phyloP scores from a whole-genome alignment of 129 eudicot genomes.

The Flaveria trinervia region DNA sequence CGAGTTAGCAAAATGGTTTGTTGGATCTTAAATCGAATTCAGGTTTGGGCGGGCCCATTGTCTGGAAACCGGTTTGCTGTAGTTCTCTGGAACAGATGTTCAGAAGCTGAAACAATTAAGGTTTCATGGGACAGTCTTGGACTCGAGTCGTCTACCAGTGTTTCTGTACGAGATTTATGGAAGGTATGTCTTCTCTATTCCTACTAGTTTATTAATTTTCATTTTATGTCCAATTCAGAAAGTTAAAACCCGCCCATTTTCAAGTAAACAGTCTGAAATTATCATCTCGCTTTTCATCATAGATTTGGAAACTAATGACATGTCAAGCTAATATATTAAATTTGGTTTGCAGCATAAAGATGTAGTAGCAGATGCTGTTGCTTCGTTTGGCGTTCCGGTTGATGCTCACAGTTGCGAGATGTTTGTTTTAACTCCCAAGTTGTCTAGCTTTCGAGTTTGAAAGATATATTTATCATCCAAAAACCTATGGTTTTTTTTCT shows the following conservation, averaged over 20 bases:
- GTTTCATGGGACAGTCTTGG: conserved; percentile 75
- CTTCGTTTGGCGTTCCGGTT: conserved; percentile 62
- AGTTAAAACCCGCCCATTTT: neutral
- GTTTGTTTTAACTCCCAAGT: conserved; percentile 72
- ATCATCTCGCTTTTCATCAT: neutral
- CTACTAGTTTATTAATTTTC: neutral
- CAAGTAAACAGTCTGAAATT: neutral
- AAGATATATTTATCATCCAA: neutral
- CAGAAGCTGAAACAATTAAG: conserved; percentile 48
- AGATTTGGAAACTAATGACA: conserved; percentile 7
- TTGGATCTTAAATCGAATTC: conserved; percentile 19
- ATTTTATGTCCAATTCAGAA: too few species aligned
- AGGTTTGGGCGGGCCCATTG: conserved; percentile 98
- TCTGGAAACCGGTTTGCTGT: conserved; percentile 62
- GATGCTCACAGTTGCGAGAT: conserved; percentile 76
- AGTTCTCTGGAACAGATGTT: conserved; percentile 87
- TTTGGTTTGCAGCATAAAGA: conserved; percentile 57
- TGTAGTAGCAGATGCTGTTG: conserved; percentile 42
- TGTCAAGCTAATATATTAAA: neutral
- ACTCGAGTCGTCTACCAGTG: conserved; percentile 53
- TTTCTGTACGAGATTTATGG: conserved; percentile 88
- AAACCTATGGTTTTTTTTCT: neutral
- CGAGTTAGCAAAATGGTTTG: neutral
- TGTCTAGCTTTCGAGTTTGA: conserved; percentile 37
- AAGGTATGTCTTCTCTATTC: conserved; percentile 45